Conservation (phyloP, 352 stramenopile genomes). For the Globisporangium orthogonon region DNA sequence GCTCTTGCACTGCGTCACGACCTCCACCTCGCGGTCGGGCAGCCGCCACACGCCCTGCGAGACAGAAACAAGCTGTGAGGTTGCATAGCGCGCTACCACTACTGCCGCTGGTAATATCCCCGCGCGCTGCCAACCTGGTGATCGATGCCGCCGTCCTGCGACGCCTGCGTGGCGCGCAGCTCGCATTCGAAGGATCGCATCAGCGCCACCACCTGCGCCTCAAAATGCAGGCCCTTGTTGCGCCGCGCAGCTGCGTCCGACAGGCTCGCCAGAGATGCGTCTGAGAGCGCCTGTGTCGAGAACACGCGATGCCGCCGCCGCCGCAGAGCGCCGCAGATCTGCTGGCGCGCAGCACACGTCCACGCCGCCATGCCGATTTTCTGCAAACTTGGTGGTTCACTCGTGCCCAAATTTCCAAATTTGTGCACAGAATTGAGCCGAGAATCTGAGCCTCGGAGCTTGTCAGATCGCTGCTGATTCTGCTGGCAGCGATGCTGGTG, state of each 20-base stretch:
- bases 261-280: neutral
- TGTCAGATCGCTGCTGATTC: too few relatives aligned
- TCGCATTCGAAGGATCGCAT: conserved; percentile 46
- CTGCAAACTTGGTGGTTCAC: too few relatives aligned
- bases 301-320: neutral
- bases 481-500: too few relatives aligned
- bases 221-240: conserved; percentile 51
- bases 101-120: too few relatives aligned
- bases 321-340: too few relatives aligned
- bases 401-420: too few relatives aligned
- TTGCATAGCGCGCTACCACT: too few relatives aligned
- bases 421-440: too few relatives aligned
- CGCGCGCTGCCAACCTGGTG: conserved; percentile 26
- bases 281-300: neutral
- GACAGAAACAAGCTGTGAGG: too few relatives aligned
- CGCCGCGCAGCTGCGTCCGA: conserved; percentile 4
- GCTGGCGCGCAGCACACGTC: too few relatives aligned
- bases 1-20: conserved; percentile 83
- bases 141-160: conserved; percentile 68
- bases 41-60: conserved; percentile 55
- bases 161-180: conserved; percentile 52
- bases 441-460: too few relatives aligned
- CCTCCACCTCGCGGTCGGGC: conserved; percentile 48
- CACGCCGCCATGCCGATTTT: too few relatives aligned
- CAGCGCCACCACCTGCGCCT: conserved; percentile 48